Base-by-base conservation (phyloP, 805 yeast species). In the Saccharomyces eubayanus region DNA sequence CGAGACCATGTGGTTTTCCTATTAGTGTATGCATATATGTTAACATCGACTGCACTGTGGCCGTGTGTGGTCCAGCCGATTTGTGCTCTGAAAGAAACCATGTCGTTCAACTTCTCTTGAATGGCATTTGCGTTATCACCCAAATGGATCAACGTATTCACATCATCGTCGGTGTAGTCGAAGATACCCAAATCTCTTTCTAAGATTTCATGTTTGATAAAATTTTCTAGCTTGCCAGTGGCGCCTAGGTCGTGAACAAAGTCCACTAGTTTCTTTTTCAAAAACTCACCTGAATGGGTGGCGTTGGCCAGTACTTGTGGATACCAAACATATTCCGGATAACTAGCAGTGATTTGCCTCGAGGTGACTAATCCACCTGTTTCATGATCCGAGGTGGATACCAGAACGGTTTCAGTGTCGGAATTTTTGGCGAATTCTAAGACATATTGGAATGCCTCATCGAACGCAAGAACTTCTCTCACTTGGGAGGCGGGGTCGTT, bases 61-160 rank as follows among this genome's bases (percentile, higher is more conserved):
- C 97, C 98, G 64, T 89, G 96, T 0, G 97, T 91, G 9, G 96
- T 78, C 96, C 97, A 91, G n/a, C 97, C 97, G 16, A 89, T 81
- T 69, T 87, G 87, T 0, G 97, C 89, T 58, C 96, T 80, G n/a
- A 72, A 63, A 0, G 96, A 86, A 10, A 89, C 79, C 79, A 91
- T 79, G 53, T 83, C 77, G 63, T 87, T 85, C 53, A 89, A 69
- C 43, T 76, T 71, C 56, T 82, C 82, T 55, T 68, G 72, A 16
- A 68, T 51, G 10, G 55, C 58, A 50, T 58, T 60, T 1, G 76
- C 64, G 45, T 64, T 60, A 1, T 60, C 58, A 45, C 66, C 64
- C 49, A 73, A 62, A 2, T 66, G 55, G 27, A 81, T 57, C 10
- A 86, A 66, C 1, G 55, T 62, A 3, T 69, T 63, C 28, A 84